Conservation (phyloP, 78 protist genomes). For the Chrysochromulina tobinii region DNA sequence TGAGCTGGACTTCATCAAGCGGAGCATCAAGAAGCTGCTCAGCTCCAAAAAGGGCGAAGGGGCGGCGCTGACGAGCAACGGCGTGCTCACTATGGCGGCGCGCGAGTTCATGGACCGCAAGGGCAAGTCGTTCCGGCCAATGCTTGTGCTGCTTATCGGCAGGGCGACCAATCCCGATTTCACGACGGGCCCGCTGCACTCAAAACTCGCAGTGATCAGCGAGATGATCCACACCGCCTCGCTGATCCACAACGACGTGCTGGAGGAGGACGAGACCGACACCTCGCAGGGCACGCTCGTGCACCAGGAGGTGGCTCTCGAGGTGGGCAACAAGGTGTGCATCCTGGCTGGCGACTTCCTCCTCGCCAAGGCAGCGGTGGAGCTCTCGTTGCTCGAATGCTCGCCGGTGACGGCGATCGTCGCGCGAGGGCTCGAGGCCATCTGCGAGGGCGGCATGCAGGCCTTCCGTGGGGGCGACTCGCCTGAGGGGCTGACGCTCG, state of each 20-base stretch:
- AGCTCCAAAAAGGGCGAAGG: not conserved
- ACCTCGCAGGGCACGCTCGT: not conserved
- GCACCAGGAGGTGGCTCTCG: not conserved
- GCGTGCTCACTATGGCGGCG: slow-evolving; percentile 22
- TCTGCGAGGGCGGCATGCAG: not conserved
- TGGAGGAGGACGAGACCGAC: not conserved
- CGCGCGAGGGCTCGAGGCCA: not conserved
- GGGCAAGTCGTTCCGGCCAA: slow-evolving; percentile 21
- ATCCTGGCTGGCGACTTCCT: not conserved
- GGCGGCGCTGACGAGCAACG: not conserved
- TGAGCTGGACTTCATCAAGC: not conserved
- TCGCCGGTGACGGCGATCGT: not conserved
- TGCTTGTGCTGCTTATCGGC: slow-evolving; percentile 15
- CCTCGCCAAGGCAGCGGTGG: not conserved
- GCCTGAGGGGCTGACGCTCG: not conserved
- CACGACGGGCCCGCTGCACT: not conserved
- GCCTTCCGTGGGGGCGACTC: not conserved
- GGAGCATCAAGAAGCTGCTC: not conserved
- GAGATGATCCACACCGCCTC: slow-evolving; percentile 12
- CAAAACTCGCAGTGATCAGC: not conserved
- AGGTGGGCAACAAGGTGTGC: slow-evolving; percentile 20
- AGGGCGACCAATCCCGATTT: not conserved
- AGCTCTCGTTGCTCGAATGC: not conserved
- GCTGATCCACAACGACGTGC: slow-evolving; percentile 1
- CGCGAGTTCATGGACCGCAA: slow-evolving; percentile 3